A percentile compares a stretch with the other conserved stretches of the same genome.
Conservation (phyloP, 768 basidiomycete species). For the Tricholoma furcatifolium region DNA sequence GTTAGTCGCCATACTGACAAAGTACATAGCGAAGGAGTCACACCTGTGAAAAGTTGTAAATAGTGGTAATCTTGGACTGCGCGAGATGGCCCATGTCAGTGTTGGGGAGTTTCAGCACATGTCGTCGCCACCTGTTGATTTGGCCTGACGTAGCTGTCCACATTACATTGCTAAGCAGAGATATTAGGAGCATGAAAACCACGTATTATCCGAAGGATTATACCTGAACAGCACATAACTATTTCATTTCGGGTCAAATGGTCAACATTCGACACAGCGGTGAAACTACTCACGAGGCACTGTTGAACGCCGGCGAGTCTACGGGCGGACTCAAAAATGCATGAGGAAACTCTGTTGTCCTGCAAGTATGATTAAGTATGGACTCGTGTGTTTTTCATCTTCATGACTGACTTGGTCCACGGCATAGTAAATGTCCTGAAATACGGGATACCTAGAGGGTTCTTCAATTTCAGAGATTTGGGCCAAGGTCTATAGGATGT, state of each 20-base stretch:
- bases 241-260: not conserved
- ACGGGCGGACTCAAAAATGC: slow-evolving; percentile 64
- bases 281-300: slow-evolving; percentile 42
- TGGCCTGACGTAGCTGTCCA: slow-evolving; percentile 67
- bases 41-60: slow-evolving; percentile 68
- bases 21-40: not conserved
- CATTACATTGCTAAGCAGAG: slow-evolving; percentile 45
- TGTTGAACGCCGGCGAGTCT: slow-evolving; percentile 61
- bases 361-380: slow-evolving; percentile 16
- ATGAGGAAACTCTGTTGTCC: slow-evolving; percentile 62
- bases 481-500: slow-evolving; percentile 15
- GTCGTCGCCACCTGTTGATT: slow-evolving; percentile 64
- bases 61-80: slow-evolving; percentile 59
- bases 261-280: not conserved
- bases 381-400: not conserved
- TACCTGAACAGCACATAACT: slow-evolving; percentile 63
- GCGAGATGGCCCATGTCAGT: slow-evolving; percentile 62
- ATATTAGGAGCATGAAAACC: not conserved
- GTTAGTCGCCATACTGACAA: not conserved
- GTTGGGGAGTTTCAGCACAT: slow-evolving; percentile 43
- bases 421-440: slow-evolving; percentile 67
- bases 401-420: slow-evolving; percentile 46
- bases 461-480: slow-evolving; percentile 24
- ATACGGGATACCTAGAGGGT: slow-evolving; percentile 48
- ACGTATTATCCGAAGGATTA: slow-evolving; percentile 6